These are phyloP conservation scores for Vaccinium myrtillus DNA, from an alignment of 148 eudicot species.

Conservation along the genomic window DNA sequence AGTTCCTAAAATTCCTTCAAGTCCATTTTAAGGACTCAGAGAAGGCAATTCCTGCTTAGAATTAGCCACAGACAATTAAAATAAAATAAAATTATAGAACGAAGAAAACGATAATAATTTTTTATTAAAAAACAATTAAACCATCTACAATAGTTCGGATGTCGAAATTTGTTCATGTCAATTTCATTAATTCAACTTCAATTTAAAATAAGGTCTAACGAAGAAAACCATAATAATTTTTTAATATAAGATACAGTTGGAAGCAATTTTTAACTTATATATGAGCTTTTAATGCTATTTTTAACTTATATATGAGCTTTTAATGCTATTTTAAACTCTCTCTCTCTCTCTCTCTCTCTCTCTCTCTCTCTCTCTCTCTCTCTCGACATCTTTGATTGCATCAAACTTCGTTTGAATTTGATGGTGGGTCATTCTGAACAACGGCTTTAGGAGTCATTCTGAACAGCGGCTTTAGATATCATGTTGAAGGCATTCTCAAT, in stretches of 20 bases:
- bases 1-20: too few species aligned
- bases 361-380: neutral
- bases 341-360: too few species aligned
- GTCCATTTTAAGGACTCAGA: too few species aligned
- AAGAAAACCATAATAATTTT: too few species aligned
- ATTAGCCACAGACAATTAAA: too few species aligned
- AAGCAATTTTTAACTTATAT: neutral
- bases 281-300: neutral
- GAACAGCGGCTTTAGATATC: conserved; percentile 45
- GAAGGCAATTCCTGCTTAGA: too few species aligned
- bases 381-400: neutral
- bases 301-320: too few species aligned
- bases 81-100: too few species aligned
- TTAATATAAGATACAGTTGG: neutral
- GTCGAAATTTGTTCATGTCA: neutral
- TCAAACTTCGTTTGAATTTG: neutral
- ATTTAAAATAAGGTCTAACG: neutral
- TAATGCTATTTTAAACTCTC: too few species aligned
- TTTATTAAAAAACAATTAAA: too few species aligned
- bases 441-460: conserved; percentile 35
- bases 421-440: neutral
- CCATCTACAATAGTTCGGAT: neutral
- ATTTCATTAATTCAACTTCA: neutral
- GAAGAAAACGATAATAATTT: too few species aligned
- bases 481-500: conserved; percentile 47